Base-by-base conservation (phyloP, 208 protist species). In the Trypanosoma brucei region DNA sequence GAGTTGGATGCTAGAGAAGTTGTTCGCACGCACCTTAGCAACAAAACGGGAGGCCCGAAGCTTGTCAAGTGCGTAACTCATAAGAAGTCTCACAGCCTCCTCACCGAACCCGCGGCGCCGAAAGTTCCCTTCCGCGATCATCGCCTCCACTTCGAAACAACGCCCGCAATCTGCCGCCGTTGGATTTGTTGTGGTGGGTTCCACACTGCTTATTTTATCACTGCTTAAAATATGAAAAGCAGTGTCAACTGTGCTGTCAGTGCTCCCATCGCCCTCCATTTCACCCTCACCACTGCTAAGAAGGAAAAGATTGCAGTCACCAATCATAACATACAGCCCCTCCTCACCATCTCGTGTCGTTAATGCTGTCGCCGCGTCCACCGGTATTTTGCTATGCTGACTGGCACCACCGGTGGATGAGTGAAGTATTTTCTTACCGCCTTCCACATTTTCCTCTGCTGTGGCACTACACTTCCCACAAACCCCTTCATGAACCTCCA, bases 261-360 rank as follows among this genome's bases (percentile, higher is more conserved):
- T 46, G 42, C 0, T 22, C 2, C 38, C 59, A 3, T 76, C 64
- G 1, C 62, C 44, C 22, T 53, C 72, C 1, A 68, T 70, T 3
- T 56, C 50, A 1, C 65, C 52, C n/a, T 80, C 75, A 45, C 68
- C 72, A 34, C 60, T 55, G 3, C 46, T 31, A 31, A 89, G 68
- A 36, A 93, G 45, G 54, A 97, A 96, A 8, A 94, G 62, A 69
- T 96, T 97, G 76, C 90, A 93, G 66, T 97, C 93, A 0, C 93
- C 93, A 46, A 94, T 73, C 88, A 94, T 83, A 34, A 59, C 63
- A 7, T 75, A 71, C 0, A 44, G 59, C 1, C 52, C 35, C 11
- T 6, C 14, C 39, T 54, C 55, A 3, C 46, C n/a, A 54, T 8
- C n/a, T 35, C 9, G 6, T 6, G 7, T 31, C n/a, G 5, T n/a